Conservation (phyloP, 257 asterid genomes). For the Salvia rosmarinus region DNA sequence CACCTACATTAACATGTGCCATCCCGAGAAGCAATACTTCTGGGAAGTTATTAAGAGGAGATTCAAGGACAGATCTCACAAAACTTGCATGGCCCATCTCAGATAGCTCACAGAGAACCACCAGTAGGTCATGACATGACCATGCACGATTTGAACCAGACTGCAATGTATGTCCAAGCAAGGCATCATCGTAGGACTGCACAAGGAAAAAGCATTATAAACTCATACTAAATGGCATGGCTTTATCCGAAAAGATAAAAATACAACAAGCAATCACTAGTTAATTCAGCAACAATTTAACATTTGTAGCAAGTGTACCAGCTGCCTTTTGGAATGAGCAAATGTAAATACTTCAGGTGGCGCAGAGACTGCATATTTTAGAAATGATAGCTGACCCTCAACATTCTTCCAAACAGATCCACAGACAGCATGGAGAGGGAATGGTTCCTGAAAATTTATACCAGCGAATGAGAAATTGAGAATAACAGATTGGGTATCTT, state of each 20-base stretch:
- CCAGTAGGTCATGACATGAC: slow-evolving; percentile 79
- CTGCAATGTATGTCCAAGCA: slow-evolving; percentile 57
- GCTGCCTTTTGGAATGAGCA: slow-evolving; percentile 75
- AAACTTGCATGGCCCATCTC: slow-evolving; percentile 92
- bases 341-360: slow-evolving; percentile 90
- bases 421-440: slow-evolving; percentile 87
- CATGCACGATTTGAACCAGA: slow-evolving; percentile 74
- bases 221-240: slow-evolving; percentile 13
- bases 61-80: slow-evolving; percentile 73
- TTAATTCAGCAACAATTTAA: slow-evolving; percentile 23
- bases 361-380: slow-evolving; percentile 72
- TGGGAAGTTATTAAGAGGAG: slow-evolving; percentile 81
- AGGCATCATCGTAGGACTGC: slow-evolving; percentile 68
- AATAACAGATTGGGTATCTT: not conserved
- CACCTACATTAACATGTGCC: slow-evolving; percentile 77
- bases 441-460: slow-evolving; percentile 65
- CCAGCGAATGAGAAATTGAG: not conserved
- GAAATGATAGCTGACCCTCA: slow-evolving; percentile 96
- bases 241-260: slow-evolving; percentile 4
- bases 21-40: slow-evolving; percentile 88
- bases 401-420: slow-evolving; percentile 91
- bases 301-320: slow-evolving; percentile 54
- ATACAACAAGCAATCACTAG: slow-evolving; percentile 3
- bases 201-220: slow-evolving; percentile 21
- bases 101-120: slow-evolving; percentile 82